Conservation (phyloP, 2,329 filamentous ascomycete species). For the Aspergillus costaricaensis region DNA sequence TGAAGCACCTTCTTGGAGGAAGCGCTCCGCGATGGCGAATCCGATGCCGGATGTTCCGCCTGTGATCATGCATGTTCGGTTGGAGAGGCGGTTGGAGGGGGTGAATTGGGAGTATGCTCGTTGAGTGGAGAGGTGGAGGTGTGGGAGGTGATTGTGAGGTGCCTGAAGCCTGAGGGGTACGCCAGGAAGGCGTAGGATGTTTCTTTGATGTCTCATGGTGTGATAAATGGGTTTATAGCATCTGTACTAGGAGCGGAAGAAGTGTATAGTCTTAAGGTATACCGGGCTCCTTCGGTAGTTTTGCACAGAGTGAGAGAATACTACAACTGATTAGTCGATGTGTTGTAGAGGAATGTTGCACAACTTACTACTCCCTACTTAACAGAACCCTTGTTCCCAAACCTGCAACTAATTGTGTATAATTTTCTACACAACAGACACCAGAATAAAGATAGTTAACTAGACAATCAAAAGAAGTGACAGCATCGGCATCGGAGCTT, state of each 20-base stretch:
- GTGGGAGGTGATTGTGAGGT: not conserved
- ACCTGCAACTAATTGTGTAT: no score
- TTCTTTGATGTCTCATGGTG: not conserved
- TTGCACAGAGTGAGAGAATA: not conserved
- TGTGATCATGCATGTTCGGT: constrained; percentile 58
- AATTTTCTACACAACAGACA: no score
- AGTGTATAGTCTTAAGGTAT: not conserved
- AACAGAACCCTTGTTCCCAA: not conserved
- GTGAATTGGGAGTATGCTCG: constrained; percentile 12
- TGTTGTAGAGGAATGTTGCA: rapidly evolving
- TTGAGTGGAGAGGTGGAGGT: not conserved
- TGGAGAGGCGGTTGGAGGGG: constrained; percentile 31
- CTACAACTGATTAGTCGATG: not conserved
- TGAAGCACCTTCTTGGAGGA: constrained; percentile 62
- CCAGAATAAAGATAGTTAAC: not conserved
- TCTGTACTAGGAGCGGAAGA: not conserved
- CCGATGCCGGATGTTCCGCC: constrained; percentile 73
- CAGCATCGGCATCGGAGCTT: constrained; percentile 22
- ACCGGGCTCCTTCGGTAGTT: not conserved
- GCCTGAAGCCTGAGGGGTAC: not conserved
- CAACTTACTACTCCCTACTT: not conserved
- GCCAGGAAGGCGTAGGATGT: not conserved
- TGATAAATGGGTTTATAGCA: not conserved
- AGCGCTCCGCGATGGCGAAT: constrained; percentile 65
- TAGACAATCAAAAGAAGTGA: not conserved